These are phyloP conservation scores for Starmera quercuum DNA, from an alignment of 805 yeast species.

Conservation along the genomic window DNA sequence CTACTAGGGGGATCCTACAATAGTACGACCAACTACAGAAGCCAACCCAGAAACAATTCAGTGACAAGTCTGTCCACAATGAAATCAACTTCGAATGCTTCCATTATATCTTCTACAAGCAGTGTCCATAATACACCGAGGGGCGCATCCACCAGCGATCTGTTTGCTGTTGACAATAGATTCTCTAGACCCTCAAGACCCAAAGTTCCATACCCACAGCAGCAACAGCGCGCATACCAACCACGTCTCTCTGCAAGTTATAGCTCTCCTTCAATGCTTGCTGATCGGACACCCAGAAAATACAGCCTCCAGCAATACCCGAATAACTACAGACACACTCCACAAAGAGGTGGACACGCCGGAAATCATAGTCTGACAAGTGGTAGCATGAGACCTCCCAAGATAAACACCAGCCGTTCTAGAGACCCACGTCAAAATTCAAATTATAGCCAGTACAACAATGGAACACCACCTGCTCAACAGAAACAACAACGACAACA, in stretches of 20 bases:
- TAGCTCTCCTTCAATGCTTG: too few relatives aligned
- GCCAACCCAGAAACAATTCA: slow-evolving; percentile 1
- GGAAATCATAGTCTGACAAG: too few relatives aligned
- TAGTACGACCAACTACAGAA: background rate
- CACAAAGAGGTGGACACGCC: too few relatives aligned
- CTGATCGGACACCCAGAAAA: too few relatives aligned
- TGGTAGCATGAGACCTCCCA: too few relatives aligned
- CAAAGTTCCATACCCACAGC: background rate
- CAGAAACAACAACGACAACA: background rate
- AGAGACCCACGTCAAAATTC: too few relatives aligned
- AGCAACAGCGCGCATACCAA: too few relatives aligned
- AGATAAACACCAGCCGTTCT: too few relatives aligned
- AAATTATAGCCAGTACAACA: too few relatives aligned
- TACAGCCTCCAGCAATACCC: too few relatives aligned
- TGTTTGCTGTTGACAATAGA: slow-evolving; percentile 11
- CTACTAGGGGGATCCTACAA: background rate
- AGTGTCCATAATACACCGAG: slow-evolving; percentile 8
- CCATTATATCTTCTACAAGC: slow-evolving; percentile 1
- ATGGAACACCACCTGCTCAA: slow-evolving; percentile 3
- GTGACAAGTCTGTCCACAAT: slow-evolving; percentile 15
- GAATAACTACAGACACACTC: too few relatives aligned
- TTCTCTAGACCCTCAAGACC: slow-evolving; percentile 11
- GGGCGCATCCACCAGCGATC: slow-evolving; percentile 16
- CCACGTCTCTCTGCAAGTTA: too few relatives aligned
- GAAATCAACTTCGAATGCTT: slow-evolving; percentile 3